Evolutionary conservation across 495 filamentous ascomycete genomes (phyloP).

Genomic region (Friedmanniomyces simplex): DNA sequence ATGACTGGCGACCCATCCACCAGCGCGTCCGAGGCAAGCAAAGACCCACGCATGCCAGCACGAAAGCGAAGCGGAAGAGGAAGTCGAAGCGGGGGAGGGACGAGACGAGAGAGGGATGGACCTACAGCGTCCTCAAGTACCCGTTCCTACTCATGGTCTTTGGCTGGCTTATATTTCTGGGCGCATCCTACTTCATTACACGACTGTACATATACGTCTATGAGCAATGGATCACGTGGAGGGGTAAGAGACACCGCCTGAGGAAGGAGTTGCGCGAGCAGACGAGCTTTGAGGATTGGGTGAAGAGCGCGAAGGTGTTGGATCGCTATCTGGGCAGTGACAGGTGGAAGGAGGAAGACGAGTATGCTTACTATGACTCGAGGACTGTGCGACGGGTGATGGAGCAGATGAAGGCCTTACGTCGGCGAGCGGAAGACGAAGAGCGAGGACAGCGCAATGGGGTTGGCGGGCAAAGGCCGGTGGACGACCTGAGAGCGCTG

Average conservation of each 20-base stretch:
- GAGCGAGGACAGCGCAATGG: constrained; percentile 30
- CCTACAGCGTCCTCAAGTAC: constrained; percentile 84
- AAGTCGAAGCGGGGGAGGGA: constrained; percentile 47
- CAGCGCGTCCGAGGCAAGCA: constrained; percentile 28
- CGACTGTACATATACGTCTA: constrained; percentile 81
- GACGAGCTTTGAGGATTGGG: constrained; percentile 72
- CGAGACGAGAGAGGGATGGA: constrained; percentile 86
- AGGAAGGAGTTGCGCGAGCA: constrained; percentile 58
- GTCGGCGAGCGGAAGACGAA: constrained; percentile 48
- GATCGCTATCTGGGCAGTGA: constrained; percentile 76
- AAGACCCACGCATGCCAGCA: background rate
- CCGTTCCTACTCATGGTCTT: constrained; percentile 70
- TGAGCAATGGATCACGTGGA: constrained; percentile 67
- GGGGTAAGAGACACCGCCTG: constrained; percentile 60
- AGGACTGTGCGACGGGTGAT: constrained; percentile 66
- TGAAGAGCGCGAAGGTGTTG: constrained; percentile 61
- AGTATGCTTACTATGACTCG: constrained; percentile 90
- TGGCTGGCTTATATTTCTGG: constrained; percentile 63
- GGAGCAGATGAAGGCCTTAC: constrained; percentile 55
- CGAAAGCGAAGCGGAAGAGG: constrained; percentile 26
- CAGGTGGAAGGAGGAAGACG: constrained; percentile 75
- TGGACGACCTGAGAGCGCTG: constrained; percentile 63
- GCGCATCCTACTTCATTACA: constrained; percentile 65
- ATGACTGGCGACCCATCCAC: constrained; percentile 38
- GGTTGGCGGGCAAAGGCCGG: constrained; percentile 36